Base-by-base conservation (phyloP, 1,284 basidiomycete species). In the Spongiforma sp. region DNA sequence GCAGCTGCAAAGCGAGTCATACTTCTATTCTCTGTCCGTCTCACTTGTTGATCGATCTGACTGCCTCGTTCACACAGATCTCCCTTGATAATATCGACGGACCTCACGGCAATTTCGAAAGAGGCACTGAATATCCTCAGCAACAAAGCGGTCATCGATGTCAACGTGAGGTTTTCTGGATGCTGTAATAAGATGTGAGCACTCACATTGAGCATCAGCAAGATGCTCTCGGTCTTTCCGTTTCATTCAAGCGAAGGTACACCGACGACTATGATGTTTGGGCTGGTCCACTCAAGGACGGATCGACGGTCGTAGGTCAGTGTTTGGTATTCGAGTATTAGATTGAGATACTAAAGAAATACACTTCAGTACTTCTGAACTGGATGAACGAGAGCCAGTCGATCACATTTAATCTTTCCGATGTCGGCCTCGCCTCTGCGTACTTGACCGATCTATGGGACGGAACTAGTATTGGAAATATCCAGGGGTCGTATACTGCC, bases 231-330 rank as follows among this genome's bases (percentile, higher is more conserved):
- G 83, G 82, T 33, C 77, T 73, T 69, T 83, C 83, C 26, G 81
- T 85, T 52, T 68, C 66, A 30, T 84, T 85, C 71, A 81, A 76
- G 67, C 78, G 83, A 58, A 79, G 84, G 54, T 84, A 85, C 68
- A 81, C 82, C 0, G 81, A 83, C 62, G 80, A 83, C 61, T 75
- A 82, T 61, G 84, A 85, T 64, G 81, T 84, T 11, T 85, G 83
- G 83, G 75, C 81, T 26, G 83, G 83, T 12, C 81, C 81, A 33
- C 68, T 85, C 28, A 73, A 81, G 24, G 83, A 84, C 69, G 83
- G 82, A 32, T 84, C 83, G 2, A 81, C 78, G 28, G 80, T 83
- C 61, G 84, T 77, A 62, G 72, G 83, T 83, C 41, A 57, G 64
- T 57, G 14, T 9, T 2, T 17, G 3, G 28, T 14, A n/a, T 2